Evolutionary conservation across 2,329 filamentous ascomycete species (phyloP), one percentile per base, ranked within the genome.

Genomic region (Botryotinia calthae): DNA sequence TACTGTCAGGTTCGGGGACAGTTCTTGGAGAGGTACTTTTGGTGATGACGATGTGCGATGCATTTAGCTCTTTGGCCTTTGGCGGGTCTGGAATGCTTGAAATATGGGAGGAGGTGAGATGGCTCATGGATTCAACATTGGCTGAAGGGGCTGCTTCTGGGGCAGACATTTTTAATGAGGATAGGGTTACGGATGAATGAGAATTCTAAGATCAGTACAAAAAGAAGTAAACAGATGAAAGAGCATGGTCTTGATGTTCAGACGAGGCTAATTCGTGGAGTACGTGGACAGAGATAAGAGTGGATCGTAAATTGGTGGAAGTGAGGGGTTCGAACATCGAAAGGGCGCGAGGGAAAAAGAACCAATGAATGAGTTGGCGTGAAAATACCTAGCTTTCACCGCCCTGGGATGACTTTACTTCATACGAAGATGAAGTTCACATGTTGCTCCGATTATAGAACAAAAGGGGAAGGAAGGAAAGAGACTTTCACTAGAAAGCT

Each of bases 21-120:
- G 82, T 72, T 64, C 85, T 85, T 1, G 85, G 86, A 74, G 77
- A 81, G 70, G 82, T 79, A 72, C 85, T 87, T 75, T 83, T 82
- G 73, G 82, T 86, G 83, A 87, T 86, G 71, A 80, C 85, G 78
- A 90, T 84, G 80, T 86, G 86, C 75, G 88, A 89, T 76, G 88
- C 87, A 77, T 90, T 86, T 68, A 90, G 85, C 18, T 71, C 70
- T 65, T 66, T 46, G 16, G 72, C n/a, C 22, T 58, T 34, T 20
- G 54, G 22, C 44, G 37, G 34, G 16, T n/a, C 42, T 18, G 65
- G 34, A 40, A 31, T 44, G 28, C 40, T 34, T 8, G 31, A 25
- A 28, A 34, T 37, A 40, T 59, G 37, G n/a, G 40, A 25, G 18
- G 48, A 42, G 1, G 67, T 42, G 25, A 69, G 67, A 61, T 48